Percentiles rank a stretch among this genome's conserved stretches.
Conservation (phyloP, 1,139 yeast species). For the Pneumocystis jirovecii region DNA sequence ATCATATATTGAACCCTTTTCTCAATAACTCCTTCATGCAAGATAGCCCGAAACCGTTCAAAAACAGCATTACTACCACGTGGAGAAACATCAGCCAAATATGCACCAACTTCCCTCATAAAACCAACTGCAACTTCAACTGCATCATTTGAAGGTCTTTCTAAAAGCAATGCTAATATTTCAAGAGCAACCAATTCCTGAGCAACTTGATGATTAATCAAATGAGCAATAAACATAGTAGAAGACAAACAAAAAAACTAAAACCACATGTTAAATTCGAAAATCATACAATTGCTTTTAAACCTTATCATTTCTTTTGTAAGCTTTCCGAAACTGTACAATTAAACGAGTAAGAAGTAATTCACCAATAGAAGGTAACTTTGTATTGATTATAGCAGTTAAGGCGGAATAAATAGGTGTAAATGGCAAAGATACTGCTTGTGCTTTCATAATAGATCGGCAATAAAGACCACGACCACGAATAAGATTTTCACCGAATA, state of each 20-base stretch:
- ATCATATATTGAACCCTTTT: slow-evolving; percentile 36
- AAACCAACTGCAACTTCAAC: slow-evolving; percentile 36
- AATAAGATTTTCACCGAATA: slow-evolving; percentile 40
- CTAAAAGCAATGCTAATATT: slow-evolving; percentile 43
- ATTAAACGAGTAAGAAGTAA: slow-evolving; percentile 41
- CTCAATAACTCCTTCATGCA: slow-evolving; percentile 41
- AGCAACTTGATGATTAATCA: slow-evolving; percentile 51
- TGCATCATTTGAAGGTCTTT: slow-evolving; percentile 38
- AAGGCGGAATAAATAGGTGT: slow-evolving; percentile 45
- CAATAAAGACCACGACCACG: slow-evolving; percentile 50
- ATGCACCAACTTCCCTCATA: slow-evolving; percentile 33
- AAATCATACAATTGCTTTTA: neutral
- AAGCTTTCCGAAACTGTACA: slow-evolving; percentile 45
- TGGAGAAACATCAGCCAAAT: slow-evolving; percentile 29
- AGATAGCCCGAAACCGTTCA: slow-evolving; percentile 44
- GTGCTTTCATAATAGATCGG: slow-evolving; percentile 43
- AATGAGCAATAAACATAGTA: slow-evolving; percentile 41
- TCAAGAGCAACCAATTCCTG: slow-evolving; percentile 53
- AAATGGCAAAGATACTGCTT: slow-evolving; percentile 28
- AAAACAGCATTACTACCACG: slow-evolving; percentile 39
- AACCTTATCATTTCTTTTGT: slow-evolving; percentile 33
- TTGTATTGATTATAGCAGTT: slow-evolving; percentile 46
- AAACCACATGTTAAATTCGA: neutral
- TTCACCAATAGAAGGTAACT: slow-evolving; percentile 56
- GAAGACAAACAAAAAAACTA: slow-evolving; percentile 29